Conservation (phyloP, 1,284 basidiomycete genomes). For the Leccinum angustisporum region DNA sequence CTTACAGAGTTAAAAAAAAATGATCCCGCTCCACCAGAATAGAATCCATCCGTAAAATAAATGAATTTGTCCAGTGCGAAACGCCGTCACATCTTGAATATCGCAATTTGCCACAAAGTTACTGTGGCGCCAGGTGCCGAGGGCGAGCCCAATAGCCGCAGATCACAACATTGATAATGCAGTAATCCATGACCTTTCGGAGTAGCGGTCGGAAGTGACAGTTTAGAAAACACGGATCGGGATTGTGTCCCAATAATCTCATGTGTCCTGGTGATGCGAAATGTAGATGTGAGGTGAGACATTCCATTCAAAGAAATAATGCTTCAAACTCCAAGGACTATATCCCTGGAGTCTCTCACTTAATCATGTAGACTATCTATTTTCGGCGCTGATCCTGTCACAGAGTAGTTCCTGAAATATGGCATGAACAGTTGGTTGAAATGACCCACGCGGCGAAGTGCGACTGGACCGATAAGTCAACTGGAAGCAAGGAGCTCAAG, state of each 20-base stretch:
- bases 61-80: background rate
- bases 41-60: background rate
- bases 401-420: background rate
- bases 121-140: background rate
- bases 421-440: background rate
- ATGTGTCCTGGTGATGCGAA: background rate
- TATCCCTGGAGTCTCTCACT: background rate
- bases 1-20: background rate
- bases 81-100: background rate
- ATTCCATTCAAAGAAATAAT: background rate
- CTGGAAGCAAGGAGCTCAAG: background rate
- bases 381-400: background rate
- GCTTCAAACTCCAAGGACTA: background rate
- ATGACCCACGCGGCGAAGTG: background rate
- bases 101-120: background rate
- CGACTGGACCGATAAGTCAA: background rate
- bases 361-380: background rate
- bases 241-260: background rate
- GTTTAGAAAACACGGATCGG: background rate
- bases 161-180: background rate
- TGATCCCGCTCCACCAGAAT: background rate
- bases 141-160: background rate
- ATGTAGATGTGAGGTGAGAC: background rate
- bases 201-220: background rate
- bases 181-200: background rate